Evolutionary conservation across 164 flowering plant genomes (phyloP), one percentile per base, ranked within the genome.

Genomic region (Magnolia officinalis): DNA sequence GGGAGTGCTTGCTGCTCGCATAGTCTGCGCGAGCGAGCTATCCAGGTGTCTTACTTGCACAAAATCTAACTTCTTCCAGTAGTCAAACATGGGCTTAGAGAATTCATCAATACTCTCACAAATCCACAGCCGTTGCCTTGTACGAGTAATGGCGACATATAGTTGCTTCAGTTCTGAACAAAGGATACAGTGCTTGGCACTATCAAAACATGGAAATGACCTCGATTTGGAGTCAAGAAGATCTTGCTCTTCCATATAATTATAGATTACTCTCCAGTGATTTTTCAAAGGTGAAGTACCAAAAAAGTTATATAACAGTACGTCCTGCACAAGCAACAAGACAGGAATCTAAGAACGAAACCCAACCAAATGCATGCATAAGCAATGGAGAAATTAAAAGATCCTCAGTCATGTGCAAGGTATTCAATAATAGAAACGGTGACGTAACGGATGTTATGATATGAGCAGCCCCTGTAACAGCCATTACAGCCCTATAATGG

Each of bases 131-230:
- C 98, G 83, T 78, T 93, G 96, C 68, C 89, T 82, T 1, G 98
- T 91, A 66, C 96, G 95, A 74, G 98, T 93, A 19, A 93, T 85
- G 71, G 98, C 96, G 51, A 93, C 96, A 84, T 93, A 92, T 26
- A 93, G 72, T 71, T 90, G 96, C 82, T 90, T 93, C 74, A 93
- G 83, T 77, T 93, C 98, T 52, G 96, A 89, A 79, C 95, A 92
- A 72, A 93, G 76, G 67, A 89, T 24, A 67, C 81, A 86, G 85
- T 92, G 94, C 71, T 87, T 90, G 31, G 84, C 79, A 68, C 73
- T 50, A 37, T 80, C 77, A 71, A 90, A 93, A n/a, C 72, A 76
- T 19, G 92, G 92, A 76, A 80, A 87, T 10, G 84, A 72, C 71
- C 4, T 50, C 0, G 67, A 74, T 8, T 8, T 69, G 55, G 77